A percentile compares a stretch with the other conserved stretches of the same genome.
These are phyloP conservation scores for Dactylellina haptotyla DNA, from an alignment of 2,329 filamentous ascomycete genomes.

Conservation along the genomic window DNA sequence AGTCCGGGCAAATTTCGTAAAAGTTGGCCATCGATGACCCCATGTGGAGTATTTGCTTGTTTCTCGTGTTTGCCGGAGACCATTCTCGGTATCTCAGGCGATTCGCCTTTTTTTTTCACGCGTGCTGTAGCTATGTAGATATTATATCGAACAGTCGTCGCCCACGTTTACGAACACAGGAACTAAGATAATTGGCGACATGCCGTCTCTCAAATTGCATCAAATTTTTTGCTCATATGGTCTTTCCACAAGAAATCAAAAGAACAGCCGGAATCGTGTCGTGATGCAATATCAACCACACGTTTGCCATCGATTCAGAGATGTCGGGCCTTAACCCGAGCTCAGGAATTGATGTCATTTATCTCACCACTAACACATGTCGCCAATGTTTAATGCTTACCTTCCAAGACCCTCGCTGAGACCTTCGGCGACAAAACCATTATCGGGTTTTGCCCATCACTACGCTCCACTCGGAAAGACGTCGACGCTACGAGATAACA, in stretches of 20 bases:
- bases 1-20: slow-evolving; percentile 21
- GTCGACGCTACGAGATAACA: slow-evolving; percentile 36
- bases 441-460: slow-evolving; percentile 6
- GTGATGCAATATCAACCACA: slow-evolving; percentile 20
- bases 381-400: slow-evolving; percentile 25
- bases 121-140: neutral
- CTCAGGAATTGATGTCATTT: slow-evolving; percentile 46
- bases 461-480: slow-evolving; percentile 11
- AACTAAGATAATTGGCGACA: neutral
- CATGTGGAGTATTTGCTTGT: slow-evolving; percentile 12
- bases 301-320: neutral
- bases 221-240: neutral
- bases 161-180: slow-evolving; percentile 13
- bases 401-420: slow-evolving; percentile 34
- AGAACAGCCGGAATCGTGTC: too few species aligned
- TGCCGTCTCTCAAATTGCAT: neutral
- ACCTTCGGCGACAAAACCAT: slow-evolving; percentile 37
- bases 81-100: slow-evolving; percentile 8
- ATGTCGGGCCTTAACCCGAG: neutral
- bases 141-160: neutral
- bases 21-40: neutral
- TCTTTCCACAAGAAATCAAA: slow-evolving; percentile 8
- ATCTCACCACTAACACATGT: slow-evolving; percentile 8
- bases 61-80: neutral
- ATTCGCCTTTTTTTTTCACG: neutral